Evolutionary conservation across 148 eudicot genomes (phyloP), one percentile per base, ranked within the genome.

Genomic region (Nyssa sinensis): DNA sequence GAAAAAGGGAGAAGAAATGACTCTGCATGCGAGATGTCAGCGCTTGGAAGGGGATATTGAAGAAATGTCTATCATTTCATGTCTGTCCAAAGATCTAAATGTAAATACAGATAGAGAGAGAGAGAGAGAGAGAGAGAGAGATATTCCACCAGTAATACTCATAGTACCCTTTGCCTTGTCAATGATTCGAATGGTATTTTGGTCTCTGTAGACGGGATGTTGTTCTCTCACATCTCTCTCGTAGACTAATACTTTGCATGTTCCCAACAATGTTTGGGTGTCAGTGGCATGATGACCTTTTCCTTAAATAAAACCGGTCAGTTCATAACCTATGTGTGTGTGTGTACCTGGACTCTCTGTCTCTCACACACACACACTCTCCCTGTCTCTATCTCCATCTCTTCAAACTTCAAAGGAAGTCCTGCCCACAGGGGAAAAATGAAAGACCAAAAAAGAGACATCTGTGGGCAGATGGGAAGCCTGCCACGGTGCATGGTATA

Each of bases 271-370:
- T 77, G 84, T 80, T 60, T 77, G 83, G 78, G 55, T 84, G 85
- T 84, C 89, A 86, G 89, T 87, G 78, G 76, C 70, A 87, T 84
- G 82, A 87, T 87, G 81, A 63, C 72, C 78, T 87, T 84, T 80
- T 85, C 65, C 66, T 55, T 53, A 69, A 28, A 51, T 31, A 68
- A 3, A 70, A 62, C 55, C 5, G 32, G 30, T 62, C 64, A 62
- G 13, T 27, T 27, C 34, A 27, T 2, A 62, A 27, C 33, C 64
- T 28, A 11, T 62, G 29, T 10, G 16, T 6, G 16, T 2, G 0
- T 41, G 11, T 2, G 12, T 41, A 41, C 2, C 3, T 11, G 16
- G 16, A 44, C 51, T 11, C 51, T 11, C 51, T 1, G 1, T 4
- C 8, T 16, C 23, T 16, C 59, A 53, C 59, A 53, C 59, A 55